Conservation (phyloP, 768 basidiomycete genomes). For the Pleurotus giganteus region DNA sequence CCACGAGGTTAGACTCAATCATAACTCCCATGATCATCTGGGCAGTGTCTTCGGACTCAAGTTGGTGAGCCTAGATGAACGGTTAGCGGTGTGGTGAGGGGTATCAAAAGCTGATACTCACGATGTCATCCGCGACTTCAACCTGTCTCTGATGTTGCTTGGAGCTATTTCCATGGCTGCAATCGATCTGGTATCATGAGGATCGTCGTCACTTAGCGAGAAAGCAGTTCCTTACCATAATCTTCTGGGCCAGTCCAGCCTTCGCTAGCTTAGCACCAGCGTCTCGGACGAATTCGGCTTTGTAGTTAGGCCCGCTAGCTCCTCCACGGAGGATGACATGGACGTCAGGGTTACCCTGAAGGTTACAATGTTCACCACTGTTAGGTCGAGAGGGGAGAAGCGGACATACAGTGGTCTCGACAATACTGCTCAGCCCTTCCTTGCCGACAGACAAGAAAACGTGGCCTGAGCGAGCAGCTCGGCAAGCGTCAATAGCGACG, state of each 20-base stretch:
- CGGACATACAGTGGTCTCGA: constrained; percentile 56
- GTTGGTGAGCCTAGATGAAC: constrained; percentile 57
- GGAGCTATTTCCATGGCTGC: constrained; percentile 87
- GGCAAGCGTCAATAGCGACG: constrained; percentile 97
- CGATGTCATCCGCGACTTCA: constrained; percentile 88
- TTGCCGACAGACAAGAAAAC: constrained; percentile 97
- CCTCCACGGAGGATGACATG: constrained; percentile 97
- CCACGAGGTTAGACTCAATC: constrained; percentile 94
- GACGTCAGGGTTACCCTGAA: constrained; percentile 74
- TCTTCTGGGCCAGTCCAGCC: constrained; percentile 55
- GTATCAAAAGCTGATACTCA: constrained; percentile 85
- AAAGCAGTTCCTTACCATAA: constrained; percentile 74
- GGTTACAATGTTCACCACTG: neutral
- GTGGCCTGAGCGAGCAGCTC: constrained; percentile 86
- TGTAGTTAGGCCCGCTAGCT: constrained; percentile 86
- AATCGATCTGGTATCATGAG: constrained; percentile 26
- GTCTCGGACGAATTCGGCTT: constrained; percentile 64
- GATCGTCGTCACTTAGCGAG: constrained; percentile 28
- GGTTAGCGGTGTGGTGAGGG: constrained; percentile 69
- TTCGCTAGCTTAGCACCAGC: constrained; percentile 66
- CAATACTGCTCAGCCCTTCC: constrained; percentile 91
- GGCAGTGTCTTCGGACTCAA: constrained; percentile 60
- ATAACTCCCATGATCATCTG: constrained; percentile 84
- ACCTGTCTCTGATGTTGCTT: constrained; percentile 90
- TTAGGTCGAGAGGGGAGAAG: neutral